These are phyloP conservation scores for Fusarium sp. DNA, from an alignment of 2,329 filamentous ascomycete genomes.

Conservation along the genomic window DNA sequence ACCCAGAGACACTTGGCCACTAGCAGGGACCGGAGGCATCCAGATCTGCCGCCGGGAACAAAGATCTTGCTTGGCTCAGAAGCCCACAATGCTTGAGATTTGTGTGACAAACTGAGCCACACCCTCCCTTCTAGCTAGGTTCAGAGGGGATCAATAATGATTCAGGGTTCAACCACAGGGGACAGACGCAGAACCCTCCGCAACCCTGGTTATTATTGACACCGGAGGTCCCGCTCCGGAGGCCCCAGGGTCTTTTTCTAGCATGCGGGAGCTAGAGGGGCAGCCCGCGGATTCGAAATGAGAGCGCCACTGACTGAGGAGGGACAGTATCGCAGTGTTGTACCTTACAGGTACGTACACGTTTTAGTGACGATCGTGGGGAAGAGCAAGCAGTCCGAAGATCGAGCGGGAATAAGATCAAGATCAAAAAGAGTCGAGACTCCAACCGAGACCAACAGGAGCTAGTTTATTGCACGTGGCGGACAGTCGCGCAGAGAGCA, in stretches of 20 bases:
- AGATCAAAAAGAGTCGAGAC: conserved; percentile 1
- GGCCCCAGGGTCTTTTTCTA: conserved; percentile 10
- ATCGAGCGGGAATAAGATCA: conserved; percentile 17
- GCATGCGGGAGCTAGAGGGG: conserved; percentile 7
- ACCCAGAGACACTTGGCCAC: conserved; percentile 1
- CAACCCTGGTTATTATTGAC: conserved; percentile 6
- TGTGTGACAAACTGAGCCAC: conserved; percentile 21
- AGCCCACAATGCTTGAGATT: conserved; percentile 21
- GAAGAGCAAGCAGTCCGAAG: conserved; percentile 1
- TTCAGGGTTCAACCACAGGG: conserved; percentile 10
- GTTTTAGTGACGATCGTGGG: conserved; percentile 16
- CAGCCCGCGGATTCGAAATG: conserved; percentile 2
- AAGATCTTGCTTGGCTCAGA: conserved; percentile 4
- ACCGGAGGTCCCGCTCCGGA: conserved; percentile 17
- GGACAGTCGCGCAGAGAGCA: neutral
- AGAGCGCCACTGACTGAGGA: neutral
- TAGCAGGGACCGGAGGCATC: neutral
- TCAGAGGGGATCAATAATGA: neutral
- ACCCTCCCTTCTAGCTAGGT: neutral
- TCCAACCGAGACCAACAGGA: neutral
- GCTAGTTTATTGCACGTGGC: neutral
- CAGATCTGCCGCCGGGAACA: conserved; percentile 6
- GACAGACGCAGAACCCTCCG: neutral
- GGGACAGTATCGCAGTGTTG: neutral
- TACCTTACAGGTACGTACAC: neutral